These are phyloP conservation scores for Trichoderma parareesei DNA, from an alignment of 495 filamentous ascomycete species.

Conservation along the genomic window DNA sequence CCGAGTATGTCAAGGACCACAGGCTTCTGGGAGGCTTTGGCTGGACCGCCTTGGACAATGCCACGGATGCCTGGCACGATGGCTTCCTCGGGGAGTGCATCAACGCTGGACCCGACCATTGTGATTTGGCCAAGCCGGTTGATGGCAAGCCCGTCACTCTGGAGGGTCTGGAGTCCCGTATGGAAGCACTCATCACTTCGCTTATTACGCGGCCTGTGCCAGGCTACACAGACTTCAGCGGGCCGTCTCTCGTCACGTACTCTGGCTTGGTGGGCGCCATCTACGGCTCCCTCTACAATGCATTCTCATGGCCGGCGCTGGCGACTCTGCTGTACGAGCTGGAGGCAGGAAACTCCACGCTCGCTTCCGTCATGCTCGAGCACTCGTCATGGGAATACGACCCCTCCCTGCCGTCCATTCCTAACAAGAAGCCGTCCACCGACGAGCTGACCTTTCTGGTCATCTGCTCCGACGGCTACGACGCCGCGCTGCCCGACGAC, in stretches of 20 bases:
- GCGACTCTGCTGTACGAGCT: conserved; percentile 34
- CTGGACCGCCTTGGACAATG: conserved; percentile 39
- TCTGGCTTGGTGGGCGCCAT: conserved; percentile 28
- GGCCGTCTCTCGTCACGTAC: conserved; percentile 36
- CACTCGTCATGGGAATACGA: conserved; percentile 29
- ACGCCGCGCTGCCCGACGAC: conserved; percentile 29
- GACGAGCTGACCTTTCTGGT: conserved; percentile 32
- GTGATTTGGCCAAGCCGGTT: conserved; percentile 29
- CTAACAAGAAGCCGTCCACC: conserved; percentile 20
- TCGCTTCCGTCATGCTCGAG: conserved; percentile 28
- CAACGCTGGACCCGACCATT: conserved; percentile 34
- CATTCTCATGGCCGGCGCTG: conserved; percentile 30
- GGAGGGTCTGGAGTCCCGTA: conserved; percentile 25
- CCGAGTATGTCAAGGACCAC: conserved; percentile 43
- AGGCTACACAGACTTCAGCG: conserved; percentile 26
- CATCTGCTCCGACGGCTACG: conserved; percentile 36
- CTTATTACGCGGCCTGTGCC: conserved; percentile 27
- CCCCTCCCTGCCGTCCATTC: conserved; percentile 24
- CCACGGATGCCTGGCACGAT: conserved; percentile 38
- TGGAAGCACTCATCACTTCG: conserved; percentile 27
- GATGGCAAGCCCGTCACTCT: conserved; percentile 25
- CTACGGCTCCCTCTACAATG: conserved; percentile 34
- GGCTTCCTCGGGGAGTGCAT: conserved; percentile 41
- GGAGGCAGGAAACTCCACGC: conserved; percentile 34
- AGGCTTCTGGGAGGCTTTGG: conserved; percentile 36